Evolutionary conservation across 2,329 filamentous ascomycete genomes (phyloP).

Genomic region (Exophiala aquamarina): DNA sequence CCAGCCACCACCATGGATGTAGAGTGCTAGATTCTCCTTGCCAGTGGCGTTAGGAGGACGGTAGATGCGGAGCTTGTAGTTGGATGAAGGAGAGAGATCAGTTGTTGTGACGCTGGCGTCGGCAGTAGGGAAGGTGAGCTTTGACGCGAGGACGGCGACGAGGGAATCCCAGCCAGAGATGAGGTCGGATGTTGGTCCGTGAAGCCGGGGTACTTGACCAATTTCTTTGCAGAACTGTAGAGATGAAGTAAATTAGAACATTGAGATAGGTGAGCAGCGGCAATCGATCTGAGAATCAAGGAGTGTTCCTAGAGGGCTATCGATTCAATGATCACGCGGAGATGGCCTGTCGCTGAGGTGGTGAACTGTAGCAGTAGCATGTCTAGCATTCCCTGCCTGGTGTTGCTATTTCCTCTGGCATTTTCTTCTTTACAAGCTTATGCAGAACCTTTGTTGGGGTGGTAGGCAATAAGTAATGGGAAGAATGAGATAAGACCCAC

Average conservation of each 20-base stretch:
- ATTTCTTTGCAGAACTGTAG: constrained; percentile 9
- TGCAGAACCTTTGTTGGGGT: no score
- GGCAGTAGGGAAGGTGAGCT: constrained; percentile 6
- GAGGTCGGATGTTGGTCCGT: constrained; percentile 1
- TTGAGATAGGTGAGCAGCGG: no score
- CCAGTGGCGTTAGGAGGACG: constrained; percentile 5
- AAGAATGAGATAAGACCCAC: no score
- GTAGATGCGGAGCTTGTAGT: constrained; percentile 8
- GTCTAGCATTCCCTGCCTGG: no score
- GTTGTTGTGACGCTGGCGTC: constrained; percentile 6
- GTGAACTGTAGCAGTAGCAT: no score
- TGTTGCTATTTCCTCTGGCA: no score
- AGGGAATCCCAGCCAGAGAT: constrained; percentile 3
- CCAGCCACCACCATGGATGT: constrained; percentile 37
- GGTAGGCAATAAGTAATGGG: no score
- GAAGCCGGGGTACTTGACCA: constrained; percentile 1
- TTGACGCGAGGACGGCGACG: neutral
- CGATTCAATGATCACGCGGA: no score
- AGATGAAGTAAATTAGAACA: neutral
- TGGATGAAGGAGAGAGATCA: neutral
- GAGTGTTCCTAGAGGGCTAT: no score
- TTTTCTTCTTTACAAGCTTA: no score
- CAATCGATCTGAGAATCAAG: no score
- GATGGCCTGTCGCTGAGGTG: no score
- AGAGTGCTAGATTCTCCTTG: constrained; percentile 32